Base-by-base conservation (phyloP, 768 basidiomycete species). In the Coprinopsis cinerea region DNA sequence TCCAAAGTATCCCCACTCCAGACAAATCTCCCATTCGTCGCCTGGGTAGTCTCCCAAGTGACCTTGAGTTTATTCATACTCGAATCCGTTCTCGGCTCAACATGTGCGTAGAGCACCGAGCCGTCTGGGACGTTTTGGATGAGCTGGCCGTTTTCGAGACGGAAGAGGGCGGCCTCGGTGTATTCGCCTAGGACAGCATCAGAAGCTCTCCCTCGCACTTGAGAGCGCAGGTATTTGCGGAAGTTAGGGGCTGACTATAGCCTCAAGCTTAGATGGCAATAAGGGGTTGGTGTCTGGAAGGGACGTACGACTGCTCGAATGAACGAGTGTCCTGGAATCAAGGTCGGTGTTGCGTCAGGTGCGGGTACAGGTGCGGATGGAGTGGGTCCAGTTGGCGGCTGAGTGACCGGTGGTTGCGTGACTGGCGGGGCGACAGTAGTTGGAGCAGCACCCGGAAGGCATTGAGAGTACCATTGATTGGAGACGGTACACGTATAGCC, bases 141-240 rank as follows among this genome's bases (percentile, higher is more conserved):
- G 10, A 82, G 73, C 61, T 82, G 79, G 3, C 81, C 80, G 47
- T 63, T 57, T 28, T 70, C 72, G 48, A 82, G 72, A 52, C 77
- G 69, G 71, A 82, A 81, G 55, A 81, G 80, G 6, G 75, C 75
- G 1, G 79, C 79, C n/a, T 59, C 70, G 47, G 59, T 64, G n/a
- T 73, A 74, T 46, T 67, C 65, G 7, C 78, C 78, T 35, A 82
- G 73, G 37, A 82, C 76, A 2, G 78, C 79, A 28, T 69, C 63
- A 0, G 70, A 69, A 4, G 71, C 68, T 15, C 69, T 72, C 54
- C 66, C 64, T 17, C 63, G 54, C 0, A 70, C 67, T 54, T 78
- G 70, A 15, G 80, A 79, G 36, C 72, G 74, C 27, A 83, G 74
- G 61, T 82, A 82, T 55, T 79, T 70, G 62, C 79, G 80, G 74